Base-by-base conservation (phyloP, 768 basidiomycete genomes). In the Auricularia cornea region DNA sequence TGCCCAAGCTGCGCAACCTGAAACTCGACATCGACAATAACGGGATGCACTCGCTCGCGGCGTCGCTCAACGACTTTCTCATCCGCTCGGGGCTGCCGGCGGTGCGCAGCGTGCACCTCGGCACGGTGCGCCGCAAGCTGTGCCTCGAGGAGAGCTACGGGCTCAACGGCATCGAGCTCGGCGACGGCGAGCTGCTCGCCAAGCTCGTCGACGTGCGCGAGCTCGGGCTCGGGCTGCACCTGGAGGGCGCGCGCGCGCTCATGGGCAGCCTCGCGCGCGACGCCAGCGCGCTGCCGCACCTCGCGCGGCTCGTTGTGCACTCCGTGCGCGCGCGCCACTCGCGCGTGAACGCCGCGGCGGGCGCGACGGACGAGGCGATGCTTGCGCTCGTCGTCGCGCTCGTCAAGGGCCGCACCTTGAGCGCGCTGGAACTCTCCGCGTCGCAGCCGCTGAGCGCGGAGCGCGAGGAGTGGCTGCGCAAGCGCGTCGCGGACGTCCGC, bases 251-350 rank as follows among this genome's bases (percentile, higher is more conserved):
- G 26, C 57, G 20, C 6, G 20, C 32, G 57, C 57, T 59, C 10
- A 6, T 30, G 6, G 20, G 11, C 57, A n/a, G 14, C 20, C 14
- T 30, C 20, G 57, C 20, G 20, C 8, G 10, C 32, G 51, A 28
- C 20, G n/a, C 51, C 1, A n/a, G n/a, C 51, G 20, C 20, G 2
- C 28, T 52, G n/a, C n/a, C 28, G 51, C 51, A 52, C 5, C 51
- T 52, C n/a, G 20, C 20, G n/a, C 51, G 51, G 51, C 2, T 52
- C n/a, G 51, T 52, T 10, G 51, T 52, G 51, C 51, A 52, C n/a
- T n/a, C n/a, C n/a, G n/a, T n/a, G n/a, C n/a, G n/a, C n/a, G n/a
- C 44, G 71, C 61, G 72, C 79, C 79, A 20, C 74, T 77, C 31
- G 78, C 74, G 26, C 70, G 64, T n/a, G n/a, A n/a, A n/a, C n/a